Evolutionary conservation across 2,329 filamentous ascomycete genomes (phyloP).

Genomic region (Aspergillus fumigatiaffinis): DNA sequence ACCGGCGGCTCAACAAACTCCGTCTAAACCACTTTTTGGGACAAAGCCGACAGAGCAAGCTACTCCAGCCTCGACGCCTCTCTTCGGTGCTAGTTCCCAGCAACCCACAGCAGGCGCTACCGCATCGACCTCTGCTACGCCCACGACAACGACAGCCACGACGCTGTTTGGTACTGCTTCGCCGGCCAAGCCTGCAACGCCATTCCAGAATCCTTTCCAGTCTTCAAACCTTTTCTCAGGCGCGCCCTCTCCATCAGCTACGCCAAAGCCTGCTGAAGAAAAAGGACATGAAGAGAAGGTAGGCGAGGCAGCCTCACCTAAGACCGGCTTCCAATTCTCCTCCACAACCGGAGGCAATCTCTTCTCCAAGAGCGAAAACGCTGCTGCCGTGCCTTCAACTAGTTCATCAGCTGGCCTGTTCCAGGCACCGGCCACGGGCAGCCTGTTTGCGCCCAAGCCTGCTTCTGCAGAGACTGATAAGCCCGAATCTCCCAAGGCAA

Average conservation of each 20-base stretch:
- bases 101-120: constrained; percentile 10
- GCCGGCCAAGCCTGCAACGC: constrained; percentile 12
- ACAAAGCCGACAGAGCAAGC: constrained; percentile 15
- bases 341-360: constrained; percentile 12
- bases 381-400: constrained; percentile 8
- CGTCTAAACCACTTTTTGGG: constrained; percentile 22
- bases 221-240: constrained; percentile 18
- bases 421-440: constrained; percentile 19
- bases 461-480: constrained; percentile 12
- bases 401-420: constrained; percentile 11
- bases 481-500: constrained; percentile 11
- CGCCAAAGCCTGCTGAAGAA: constrained; percentile 10
- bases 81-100: constrained; percentile 27
- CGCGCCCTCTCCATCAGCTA: constrained; percentile 3
- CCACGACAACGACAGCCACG: constrained; percentile 11
- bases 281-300: constrained; percentile 12
- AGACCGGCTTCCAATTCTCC: constrained; percentile 12
- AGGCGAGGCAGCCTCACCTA: constrained; percentile 8
- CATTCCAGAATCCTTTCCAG: constrained; percentile 21
- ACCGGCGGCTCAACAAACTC: constrained; percentile 14
- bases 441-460: constrained; percentile 21
- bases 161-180: constrained; percentile 17
- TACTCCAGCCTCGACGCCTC: constrained; percentile 16
- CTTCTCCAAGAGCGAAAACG: constrained; percentile 15
- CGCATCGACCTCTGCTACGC: constrained; percentile 7